Evolutionary conservation across 169 alveolate species (phyloP).

Genomic region (Eimeria sp.): DNA sequence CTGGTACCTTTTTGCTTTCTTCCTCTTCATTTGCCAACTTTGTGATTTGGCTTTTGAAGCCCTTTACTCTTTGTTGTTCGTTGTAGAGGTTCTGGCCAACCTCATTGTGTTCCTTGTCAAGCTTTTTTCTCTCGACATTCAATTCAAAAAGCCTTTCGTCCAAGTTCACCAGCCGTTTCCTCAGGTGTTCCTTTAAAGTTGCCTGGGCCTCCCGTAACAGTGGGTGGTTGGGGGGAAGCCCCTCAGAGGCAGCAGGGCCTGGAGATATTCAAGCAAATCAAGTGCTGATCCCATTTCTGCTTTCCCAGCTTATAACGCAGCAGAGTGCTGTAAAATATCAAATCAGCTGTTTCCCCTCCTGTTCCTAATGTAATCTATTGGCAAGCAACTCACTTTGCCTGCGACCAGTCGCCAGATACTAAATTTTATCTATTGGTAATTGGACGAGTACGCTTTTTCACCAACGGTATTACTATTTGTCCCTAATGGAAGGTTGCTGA

Average conservation of each 20-base stretch:
- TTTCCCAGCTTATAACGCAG: too few relatives aligned
- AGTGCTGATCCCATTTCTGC: too few relatives aligned
- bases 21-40: conserved; percentile 91
- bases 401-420: not conserved
- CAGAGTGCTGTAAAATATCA: too few relatives aligned
- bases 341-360: too few relatives aligned
- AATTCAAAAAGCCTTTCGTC: conserved; percentile 85
- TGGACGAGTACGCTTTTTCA: too few relatives aligned
- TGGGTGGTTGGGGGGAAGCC: conserved; percentile 88
- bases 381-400: not conserved
- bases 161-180: conserved; percentile 89
- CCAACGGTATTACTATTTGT: not conserved
- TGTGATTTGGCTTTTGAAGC: conserved; percentile 90
- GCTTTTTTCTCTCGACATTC: not conserved
- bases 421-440: too few relatives aligned
- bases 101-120: conserved; percentile 90
- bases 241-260: not conserved
- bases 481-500: not conserved
- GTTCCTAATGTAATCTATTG: not conserved
- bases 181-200: conserved; percentile 91
- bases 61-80: conserved; percentile 93
- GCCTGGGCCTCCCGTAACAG: conserved; percentile 90
- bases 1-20: conserved; percentile 72
- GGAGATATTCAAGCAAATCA: not conserved
- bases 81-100: conserved; percentile 91